These are phyloP conservation scores for Amniculicola lignicola DNA, from an alignment of 495 filamentous ascomycete species.

Conservation along the genomic window DNA sequence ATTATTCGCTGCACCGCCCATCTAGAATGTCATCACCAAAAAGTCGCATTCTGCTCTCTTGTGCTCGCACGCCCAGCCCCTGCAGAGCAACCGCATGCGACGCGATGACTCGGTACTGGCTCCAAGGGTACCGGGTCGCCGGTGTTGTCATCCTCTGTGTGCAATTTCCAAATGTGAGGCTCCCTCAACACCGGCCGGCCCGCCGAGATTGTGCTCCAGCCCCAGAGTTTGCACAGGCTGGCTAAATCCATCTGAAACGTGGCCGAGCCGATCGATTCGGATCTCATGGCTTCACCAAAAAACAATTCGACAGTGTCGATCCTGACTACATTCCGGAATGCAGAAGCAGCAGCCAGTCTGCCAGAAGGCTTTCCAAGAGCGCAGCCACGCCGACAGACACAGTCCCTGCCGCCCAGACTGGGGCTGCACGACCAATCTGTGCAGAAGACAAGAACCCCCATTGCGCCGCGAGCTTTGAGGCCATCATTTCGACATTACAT, in stretches of 20 bases:
- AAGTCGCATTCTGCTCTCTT: neutral
- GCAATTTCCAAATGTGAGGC: constrained; percentile 13
- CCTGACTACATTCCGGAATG: neutral
- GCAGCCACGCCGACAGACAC: too few relatives aligned
- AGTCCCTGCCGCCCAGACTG: neutral
- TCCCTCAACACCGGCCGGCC: neutral
- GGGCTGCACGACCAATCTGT: too few relatives aligned
- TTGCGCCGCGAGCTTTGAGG: too few relatives aligned
- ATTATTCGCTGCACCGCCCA: neutral
- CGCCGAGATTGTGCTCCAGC: neutral
- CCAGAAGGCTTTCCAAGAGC: neutral
- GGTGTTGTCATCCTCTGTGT: constrained; percentile 1
- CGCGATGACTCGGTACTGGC: constrained; percentile 23
- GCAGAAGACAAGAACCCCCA: too few relatives aligned
- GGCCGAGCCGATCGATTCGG: constrained; percentile 31
- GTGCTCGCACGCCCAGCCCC: constrained; percentile 5
- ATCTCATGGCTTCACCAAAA: constrained; percentile 13
- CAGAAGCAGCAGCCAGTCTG: neutral
- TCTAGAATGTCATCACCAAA: neutral
- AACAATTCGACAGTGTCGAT: constrained; percentile 8
- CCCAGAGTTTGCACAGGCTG: constrained; percentile 10
- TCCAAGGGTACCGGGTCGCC: constrained; percentile 23
- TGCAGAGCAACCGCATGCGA: neutral
- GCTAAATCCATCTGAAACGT: constrained; percentile 31
- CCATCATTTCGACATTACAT: too few relatives aligned